phyloP scores from a whole-genome alignment of 768 basidiomycete genomes.

The Russula abietina region DNA sequence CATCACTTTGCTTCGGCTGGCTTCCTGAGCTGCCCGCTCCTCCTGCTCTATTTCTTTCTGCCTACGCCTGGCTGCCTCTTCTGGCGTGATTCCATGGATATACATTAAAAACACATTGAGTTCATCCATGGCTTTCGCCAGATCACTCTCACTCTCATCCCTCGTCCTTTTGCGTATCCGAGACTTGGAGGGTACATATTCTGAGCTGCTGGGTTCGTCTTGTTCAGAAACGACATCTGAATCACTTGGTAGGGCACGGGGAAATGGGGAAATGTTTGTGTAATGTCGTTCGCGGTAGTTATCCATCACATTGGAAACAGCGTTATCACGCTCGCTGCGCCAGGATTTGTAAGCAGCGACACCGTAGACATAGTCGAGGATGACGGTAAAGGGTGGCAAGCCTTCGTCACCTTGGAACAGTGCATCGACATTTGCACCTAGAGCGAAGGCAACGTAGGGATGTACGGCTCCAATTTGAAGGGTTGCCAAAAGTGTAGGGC shows the following conservation, averaged over 20 bases:
- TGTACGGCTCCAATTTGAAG: neutral
- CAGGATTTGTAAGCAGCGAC: slow-evolving; percentile 3
- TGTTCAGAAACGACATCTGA: too few species aligned
- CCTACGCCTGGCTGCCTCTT: neutral
- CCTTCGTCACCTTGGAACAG: neutral
- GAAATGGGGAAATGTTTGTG: neutral
- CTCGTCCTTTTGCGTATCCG: neutral
- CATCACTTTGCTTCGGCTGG: neutral
- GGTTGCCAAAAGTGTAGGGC: neutral
- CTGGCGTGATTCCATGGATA: neutral
- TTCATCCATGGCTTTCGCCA: neutral
- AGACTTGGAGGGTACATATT: too few species aligned
- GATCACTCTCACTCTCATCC: too few species aligned
- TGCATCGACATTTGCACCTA: neutral
- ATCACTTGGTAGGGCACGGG: neutral
- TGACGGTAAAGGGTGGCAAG: neutral
- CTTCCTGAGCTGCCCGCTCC: neutral
- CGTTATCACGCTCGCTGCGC: neutral
- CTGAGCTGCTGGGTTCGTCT: too few species aligned
- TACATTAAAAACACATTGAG: neutral
- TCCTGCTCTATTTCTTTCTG: too few species aligned
- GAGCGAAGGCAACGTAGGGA: neutral
- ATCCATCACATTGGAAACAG: neutral
- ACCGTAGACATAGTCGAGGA: neutral
- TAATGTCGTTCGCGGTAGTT: neutral